Percentiles rank a stretch among this genome's conserved stretches.
Evolutionary conservation across 345 rosid species (phyloP).

Genomic region (Turritis glabra): DNA sequence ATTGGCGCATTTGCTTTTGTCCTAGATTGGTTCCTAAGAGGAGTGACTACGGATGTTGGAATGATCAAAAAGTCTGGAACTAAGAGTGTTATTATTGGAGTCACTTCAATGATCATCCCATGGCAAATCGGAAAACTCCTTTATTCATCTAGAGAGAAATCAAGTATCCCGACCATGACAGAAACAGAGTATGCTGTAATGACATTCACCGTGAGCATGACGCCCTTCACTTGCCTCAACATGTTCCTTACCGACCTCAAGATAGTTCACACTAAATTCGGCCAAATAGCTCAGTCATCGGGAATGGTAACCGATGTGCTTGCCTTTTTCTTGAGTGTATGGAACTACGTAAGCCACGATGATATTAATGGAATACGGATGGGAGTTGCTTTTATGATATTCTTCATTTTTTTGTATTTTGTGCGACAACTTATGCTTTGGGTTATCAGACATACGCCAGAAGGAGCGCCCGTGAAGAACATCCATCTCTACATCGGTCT

Average conservation of each 20-base stretch:
- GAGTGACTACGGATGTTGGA: constrained; percentile 47
- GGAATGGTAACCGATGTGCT: constrained; percentile 40
- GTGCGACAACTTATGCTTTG: constrained; percentile 40
- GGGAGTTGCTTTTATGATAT: background rate
- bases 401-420: constrained; percentile 15
- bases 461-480: constrained; percentile 35
- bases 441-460: constrained; percentile 42
- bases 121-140: constrained; percentile 21
- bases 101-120: constrained; percentile 29
- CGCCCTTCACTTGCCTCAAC: constrained; percentile 47
- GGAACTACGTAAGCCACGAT: background rate
- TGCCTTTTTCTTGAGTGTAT: background rate
- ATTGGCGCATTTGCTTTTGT: constrained; percentile 43
- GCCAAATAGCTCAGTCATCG: constrained; percentile 44
- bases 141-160: constrained; percentile 19
- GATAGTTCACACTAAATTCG: constrained; percentile 49
- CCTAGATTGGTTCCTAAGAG: constrained; percentile 50
- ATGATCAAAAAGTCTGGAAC: constrained; percentile 14
- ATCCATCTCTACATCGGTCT: constrained; percentile 17
- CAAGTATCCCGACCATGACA: constrained; percentile 6
- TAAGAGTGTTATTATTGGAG: constrained; percentile 29
- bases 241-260: constrained; percentile 52
- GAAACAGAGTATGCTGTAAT: background rate
- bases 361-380: background rate
- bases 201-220: constrained; percentile 26